A percentile compares a stretch with the other conserved stretches of the same genome.
Conservation (phyloP, 2,329 filamentous ascomycete species). For the Harringtonia lauricola region DNA sequence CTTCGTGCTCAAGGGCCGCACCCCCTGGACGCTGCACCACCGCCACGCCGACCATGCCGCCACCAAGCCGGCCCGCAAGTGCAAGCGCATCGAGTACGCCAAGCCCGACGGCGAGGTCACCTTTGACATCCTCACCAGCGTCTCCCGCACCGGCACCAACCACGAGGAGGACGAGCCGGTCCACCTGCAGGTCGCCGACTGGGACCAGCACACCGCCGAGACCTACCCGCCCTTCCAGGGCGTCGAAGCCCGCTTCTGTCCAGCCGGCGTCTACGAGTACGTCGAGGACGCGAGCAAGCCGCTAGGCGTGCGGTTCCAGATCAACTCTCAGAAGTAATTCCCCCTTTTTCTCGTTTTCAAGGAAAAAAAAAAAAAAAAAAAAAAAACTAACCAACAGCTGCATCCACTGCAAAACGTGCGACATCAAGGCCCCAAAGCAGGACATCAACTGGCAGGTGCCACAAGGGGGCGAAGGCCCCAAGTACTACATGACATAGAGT, state of each 20-base stretch:
- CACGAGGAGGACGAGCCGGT: slow-evolving; percentile 98
- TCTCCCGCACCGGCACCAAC: slow-evolving; percentile 91
- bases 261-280: slow-evolving; percentile 96
- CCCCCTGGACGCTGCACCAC: slow-evolving; percentile 89
- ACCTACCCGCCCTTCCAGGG: slow-evolving; percentile 85
- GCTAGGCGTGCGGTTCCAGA: slow-evolving; percentile 88
- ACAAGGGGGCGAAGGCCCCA: slow-evolving; percentile 73
- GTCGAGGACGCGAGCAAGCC: slow-evolving; percentile 83
- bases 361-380: too few relatives aligned
- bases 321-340: slow-evolving; percentile 92
- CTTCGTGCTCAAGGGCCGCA: slow-evolving; percentile 71
- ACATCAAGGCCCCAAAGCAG: slow-evolving; percentile 94
- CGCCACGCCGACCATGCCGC: slow-evolving; percentile 64
- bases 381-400: too few relatives aligned
- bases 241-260: slow-evolving; percentile 92
- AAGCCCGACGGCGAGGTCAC: slow-evolving; percentile 93
- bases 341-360: slow-evolving; percentile 1
- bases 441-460: slow-evolving; percentile 97
- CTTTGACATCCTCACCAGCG: slow-evolving; percentile 93
- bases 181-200: slow-evolving; percentile 89
- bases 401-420: slow-evolving; percentile 98
- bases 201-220: slow-evolving; percentile 76
- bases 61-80: slow-evolving; percentile 71
- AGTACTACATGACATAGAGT: slow-evolving; percentile 56
- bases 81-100: slow-evolving; percentile 84